Evolutionary conservation across 805 yeast genomes (phyloP), one percentile per base, ranked within the genome.

Genomic region (Teunomyces aglyptinius): DNA sequence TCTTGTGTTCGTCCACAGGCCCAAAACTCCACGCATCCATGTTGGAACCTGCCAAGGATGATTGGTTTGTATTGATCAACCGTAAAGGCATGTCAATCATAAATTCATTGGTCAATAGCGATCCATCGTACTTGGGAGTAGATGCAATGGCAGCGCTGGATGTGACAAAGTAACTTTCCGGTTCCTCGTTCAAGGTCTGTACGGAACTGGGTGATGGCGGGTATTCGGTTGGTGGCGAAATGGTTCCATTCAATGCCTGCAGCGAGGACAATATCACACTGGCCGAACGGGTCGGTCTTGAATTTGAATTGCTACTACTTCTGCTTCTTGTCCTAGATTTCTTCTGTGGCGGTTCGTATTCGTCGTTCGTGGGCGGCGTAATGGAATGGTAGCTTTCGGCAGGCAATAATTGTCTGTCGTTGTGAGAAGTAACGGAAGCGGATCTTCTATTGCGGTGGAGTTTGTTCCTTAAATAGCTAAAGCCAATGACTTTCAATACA

Each of bases 11-110:
- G 4, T 43, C 46, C 11, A 16, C 11, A 4, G 39, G 29, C 8
- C 19, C 24, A 24, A 28, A 46, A 15, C 28, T 32, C 41, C 39
- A 46, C 20, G 41, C 43, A 19, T 24, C 31, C 13, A 45, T 31
- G 19, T 41, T 35, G n/a, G 39, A 36, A 6, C 13, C 12, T 22
- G 39, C 39, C 29, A 32, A 27, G 7, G 48, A 45, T 31, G 45
- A 44, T 38, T 46, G 52, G 46, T 49, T 44, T 12, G 52, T 49
- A 31, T 38, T 46, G 10, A 32, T 18, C 6, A 31, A 27, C 11
- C 33, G 32, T 13, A 49, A 35, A 11, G 52, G 44, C 16, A 49
- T 31, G 34, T 49, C 49, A 10, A 41, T 19, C 16, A 38, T 15
- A 20, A 36, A 36, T 7, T 36, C 39, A 22, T 22, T 19, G 10